These are phyloP conservation scores for Talaromyces atroroseus DNA, from an alignment of 2,329 filamentous ascomycete species.

Conservation along the genomic window DNA sequence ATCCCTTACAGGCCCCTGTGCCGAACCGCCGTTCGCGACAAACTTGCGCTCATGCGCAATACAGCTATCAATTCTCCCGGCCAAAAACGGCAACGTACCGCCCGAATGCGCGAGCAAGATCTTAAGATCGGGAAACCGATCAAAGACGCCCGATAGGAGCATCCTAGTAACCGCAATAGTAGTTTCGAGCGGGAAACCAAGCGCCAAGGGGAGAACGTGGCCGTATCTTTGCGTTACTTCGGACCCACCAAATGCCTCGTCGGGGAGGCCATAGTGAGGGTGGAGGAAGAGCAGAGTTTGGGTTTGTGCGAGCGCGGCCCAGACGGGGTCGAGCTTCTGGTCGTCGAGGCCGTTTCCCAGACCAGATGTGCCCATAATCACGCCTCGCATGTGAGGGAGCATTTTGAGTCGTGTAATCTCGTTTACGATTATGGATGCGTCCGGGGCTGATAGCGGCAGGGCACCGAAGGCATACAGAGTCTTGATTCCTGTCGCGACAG, in stretches of 20 bases:
- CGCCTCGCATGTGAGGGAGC: slow-evolving; percentile 68
- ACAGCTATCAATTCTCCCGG: slow-evolving; percentile 82
- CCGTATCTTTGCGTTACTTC: slow-evolving; percentile 67
- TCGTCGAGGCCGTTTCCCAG: slow-evolving; percentile 79
- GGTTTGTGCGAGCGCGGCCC: slow-evolving; percentile 61
- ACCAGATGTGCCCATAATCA: slow-evolving; percentile 81
- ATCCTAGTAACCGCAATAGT: slow-evolving; percentile 85
- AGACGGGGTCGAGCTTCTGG: slow-evolving; percentile 63
- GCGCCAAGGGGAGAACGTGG: slow-evolving; percentile 76
- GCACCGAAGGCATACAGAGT: slow-evolving; percentile 78
- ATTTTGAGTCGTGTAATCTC: slow-evolving; percentile 59
- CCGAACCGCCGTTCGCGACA: slow-evolving; percentile 55
- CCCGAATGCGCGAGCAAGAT: slow-evolving; percentile 84
- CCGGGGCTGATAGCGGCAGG: slow-evolving; percentile 67
- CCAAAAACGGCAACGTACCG: slow-evolving; percentile 81
- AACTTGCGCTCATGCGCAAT: slow-evolving; percentile 76
- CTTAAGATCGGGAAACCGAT: slow-evolving; percentile 61
- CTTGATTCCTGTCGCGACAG: slow-evolving; percentile 30
- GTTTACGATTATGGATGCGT: slow-evolving; percentile 52
- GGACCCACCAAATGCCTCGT: slow-evolving; percentile 73
- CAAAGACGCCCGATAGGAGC: slow-evolving; percentile 81
- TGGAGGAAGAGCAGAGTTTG: slow-evolving; percentile 73
- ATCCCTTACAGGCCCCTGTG: slow-evolving; percentile 54
- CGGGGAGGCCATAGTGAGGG: slow-evolving; percentile 84
- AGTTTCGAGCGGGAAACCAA: slow-evolving; percentile 89